Percentiles rank a stretch among this genome's conserved stretches.
Evolutionary conservation across 768 basidiomycete genomes (phyloP).

Genomic region (Tremella mesenterica): DNA sequence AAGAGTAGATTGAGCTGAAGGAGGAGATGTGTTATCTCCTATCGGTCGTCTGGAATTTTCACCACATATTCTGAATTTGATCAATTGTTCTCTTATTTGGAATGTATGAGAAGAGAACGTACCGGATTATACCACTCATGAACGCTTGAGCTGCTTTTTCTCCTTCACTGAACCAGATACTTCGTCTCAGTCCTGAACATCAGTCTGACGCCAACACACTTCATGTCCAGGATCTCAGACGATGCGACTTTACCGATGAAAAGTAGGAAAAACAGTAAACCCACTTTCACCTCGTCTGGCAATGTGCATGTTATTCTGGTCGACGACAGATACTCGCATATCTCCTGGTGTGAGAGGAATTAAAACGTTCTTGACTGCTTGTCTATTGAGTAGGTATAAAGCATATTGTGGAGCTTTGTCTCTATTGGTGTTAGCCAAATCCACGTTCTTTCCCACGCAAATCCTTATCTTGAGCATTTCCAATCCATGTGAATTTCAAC

Average conservation of each 20-base stretch:
- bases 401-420: constrained; percentile 29
- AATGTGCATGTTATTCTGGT: constrained; percentile 26
- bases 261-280: constrained; percentile 2
- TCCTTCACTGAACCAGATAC: constrained; percentile 32
- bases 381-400: constrained; percentile 32
- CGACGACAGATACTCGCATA: constrained; percentile 25
- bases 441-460: too few species aligned
- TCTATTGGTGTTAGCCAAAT: constrained; percentile 4
- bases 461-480: too few species aligned
- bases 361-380: constrained; percentile 23
- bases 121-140: constrained; percentile 19
- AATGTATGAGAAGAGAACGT: background rate
- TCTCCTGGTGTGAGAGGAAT: constrained; percentile 32
- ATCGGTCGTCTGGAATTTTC: constrained; percentile 16
- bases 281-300: constrained; percentile 32
- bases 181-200: constrained; percentile 12
- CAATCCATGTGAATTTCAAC: too few species aligned
- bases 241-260: background rate
- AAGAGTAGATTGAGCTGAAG: background rate
- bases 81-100: background rate
- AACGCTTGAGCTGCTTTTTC: constrained; percentile 18
- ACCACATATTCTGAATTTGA: constrained; percentile 25
- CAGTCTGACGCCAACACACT: background rate
- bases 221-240: background rate
- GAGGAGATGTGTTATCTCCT: background rate